Base-by-base conservation (phyloP, 495 filamentous ascomycete genomes). In the Xylaria acuta region DNA sequence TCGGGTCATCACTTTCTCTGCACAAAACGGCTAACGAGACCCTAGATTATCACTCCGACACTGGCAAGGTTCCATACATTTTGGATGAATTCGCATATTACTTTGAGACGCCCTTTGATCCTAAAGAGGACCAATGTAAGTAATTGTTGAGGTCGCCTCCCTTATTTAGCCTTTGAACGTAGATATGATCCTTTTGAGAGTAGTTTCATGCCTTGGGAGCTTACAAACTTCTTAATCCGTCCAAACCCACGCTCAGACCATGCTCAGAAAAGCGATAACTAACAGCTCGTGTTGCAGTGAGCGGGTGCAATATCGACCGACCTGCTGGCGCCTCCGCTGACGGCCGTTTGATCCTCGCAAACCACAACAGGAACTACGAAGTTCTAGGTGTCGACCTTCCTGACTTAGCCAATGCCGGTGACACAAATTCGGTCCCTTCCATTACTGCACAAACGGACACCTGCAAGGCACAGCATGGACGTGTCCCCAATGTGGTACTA, bases 321-420 rank as follows among this genome's bases (percentile, higher is more conserved):
- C 92, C 92, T 7, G 76, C 74, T n/a, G 77, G 81, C 16, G 80
- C 86, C 32, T 82, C 81, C 20, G 79, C 86, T 5, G 81, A 85
- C 18, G 83, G 84, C 1, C 86, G 90, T 62, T 86, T 96, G 88
- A 94, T 93, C 73, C 90, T 96, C 80, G 92, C 91, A 45, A 97
- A 97, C 76, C 94, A 97, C 80, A 95, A 95, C 76, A 80, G 94
- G 56, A 94, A 95, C 75, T 70, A 90, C 45, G 86, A 92, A 68
- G 78, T 95, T 49, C 81, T 84, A 12, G 76, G 92, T 18, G 87
- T 85, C 6, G 73, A 86, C 30, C 73, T 84, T 63, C 88, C 88
- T 2, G 86, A 86, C 73, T 79, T 82, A 11, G 64, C 92, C 65
- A 74, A 94, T 14, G 89, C 94, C 64, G 87, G 89, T 5, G 90